phyloP scores from a whole-genome alignment of 371 early-diverging fungal genomes.

The Chytridium lagenaria region DNA sequence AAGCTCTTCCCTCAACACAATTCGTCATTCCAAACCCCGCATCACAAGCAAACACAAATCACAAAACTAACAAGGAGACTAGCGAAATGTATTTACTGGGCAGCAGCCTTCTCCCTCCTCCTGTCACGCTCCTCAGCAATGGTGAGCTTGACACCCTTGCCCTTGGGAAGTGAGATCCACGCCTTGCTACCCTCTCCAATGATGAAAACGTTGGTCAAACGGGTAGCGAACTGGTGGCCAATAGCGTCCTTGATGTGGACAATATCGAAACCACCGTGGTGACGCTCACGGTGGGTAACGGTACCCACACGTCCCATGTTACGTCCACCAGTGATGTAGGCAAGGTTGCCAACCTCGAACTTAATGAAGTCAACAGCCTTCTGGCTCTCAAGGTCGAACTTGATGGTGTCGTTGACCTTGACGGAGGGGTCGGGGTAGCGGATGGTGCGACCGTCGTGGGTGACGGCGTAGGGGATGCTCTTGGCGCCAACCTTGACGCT shows the following conservation, averaged over 20 bases:
- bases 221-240: slow-evolving; percentile 90
- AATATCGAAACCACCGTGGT: slow-evolving; percentile 97
- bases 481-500: slow-evolving; percentile 92
- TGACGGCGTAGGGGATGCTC: slow-evolving; percentile 96
- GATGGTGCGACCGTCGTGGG: slow-evolving; percentile 99
- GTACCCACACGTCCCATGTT: slow-evolving; percentile 99
- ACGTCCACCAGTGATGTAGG: slow-evolving; percentile 97
- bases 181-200: slow-evolving; percentile 87
- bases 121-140: slow-evolving; percentile 97
- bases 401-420: slow-evolving; percentile 99
- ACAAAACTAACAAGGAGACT: no score
- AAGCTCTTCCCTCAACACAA: no score
- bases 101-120: slow-evolving; percentile 42
- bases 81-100: slow-evolving; percentile 15
- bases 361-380: slow-evolving; percentile 95
- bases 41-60: no score
- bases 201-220: slow-evolving; percentile 87
- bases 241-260: slow-evolving; percentile 92
- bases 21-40: no score
- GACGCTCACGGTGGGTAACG: slow-evolving; percentile 96
- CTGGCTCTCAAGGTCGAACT: slow-evolving; percentile 92
- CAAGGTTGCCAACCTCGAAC: slow-evolving; percentile 96
- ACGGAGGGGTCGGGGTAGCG: slow-evolving; percentile 99
- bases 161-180: slow-evolving; percentile 95
- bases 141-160: slow-evolving; percentile 95